Conservation (phyloP, 1,284 basidiomycete genomes). For the Irpex rosettiformis region DNA sequence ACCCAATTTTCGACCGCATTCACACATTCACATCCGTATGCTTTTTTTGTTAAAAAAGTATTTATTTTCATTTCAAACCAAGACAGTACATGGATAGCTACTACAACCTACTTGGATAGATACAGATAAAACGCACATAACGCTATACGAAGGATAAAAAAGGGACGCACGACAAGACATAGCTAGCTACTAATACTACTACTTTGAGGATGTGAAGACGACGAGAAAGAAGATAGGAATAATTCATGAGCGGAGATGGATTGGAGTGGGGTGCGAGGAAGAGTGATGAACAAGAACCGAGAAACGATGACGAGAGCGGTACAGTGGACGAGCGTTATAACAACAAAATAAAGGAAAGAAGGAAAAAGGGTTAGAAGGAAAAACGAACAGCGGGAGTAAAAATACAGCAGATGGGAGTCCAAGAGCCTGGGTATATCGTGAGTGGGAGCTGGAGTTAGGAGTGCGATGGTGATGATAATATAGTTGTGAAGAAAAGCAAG, state of each 20-base stretch:
- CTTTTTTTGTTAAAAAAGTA: no score
- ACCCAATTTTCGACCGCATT: no score
- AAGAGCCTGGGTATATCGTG: conserved; percentile 2
- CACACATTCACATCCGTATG: no score
- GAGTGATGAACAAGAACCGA: no score
- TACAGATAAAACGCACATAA: no score
- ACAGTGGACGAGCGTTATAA: no score
- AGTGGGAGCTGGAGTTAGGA: no score
- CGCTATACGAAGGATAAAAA: background rate
- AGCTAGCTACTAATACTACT: background rate
- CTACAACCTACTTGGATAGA: no score
- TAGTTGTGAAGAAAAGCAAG: no score
- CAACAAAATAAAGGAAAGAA: background rate
- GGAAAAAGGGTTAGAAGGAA: background rate
- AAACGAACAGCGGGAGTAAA: background rate
- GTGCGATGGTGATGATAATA: no score
- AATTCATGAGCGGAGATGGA: background rate
- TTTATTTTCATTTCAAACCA: background rate
- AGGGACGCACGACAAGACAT: background rate
- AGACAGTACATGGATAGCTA: background rate
- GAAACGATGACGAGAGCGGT: no score
- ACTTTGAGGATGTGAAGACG: background rate
- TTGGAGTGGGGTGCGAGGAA: no score
- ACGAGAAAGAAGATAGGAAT: background rate
- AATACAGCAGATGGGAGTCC: background rate